Conservation (phyloP, 768 basidiomycete genomes). For the Mrakia frigida region DNA sequence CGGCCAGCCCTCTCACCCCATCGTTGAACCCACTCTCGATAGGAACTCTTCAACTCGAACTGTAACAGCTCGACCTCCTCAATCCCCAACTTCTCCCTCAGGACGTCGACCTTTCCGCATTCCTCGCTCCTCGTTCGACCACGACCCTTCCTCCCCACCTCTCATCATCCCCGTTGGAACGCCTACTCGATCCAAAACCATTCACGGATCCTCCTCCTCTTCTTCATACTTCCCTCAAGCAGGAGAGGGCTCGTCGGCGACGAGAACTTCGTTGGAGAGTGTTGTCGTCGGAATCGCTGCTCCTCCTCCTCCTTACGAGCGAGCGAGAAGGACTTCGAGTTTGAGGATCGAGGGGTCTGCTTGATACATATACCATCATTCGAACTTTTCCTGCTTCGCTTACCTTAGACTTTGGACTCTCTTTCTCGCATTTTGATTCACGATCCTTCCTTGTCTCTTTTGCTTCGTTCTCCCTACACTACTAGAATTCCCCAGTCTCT, state of each 20-base stretch:
- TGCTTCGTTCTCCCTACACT: too few relatives aligned
- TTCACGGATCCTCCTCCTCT: background rate
- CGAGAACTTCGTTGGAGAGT: background rate
- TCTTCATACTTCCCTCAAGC: background rate
- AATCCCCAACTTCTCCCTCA: background rate
- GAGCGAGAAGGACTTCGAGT: slow-evolving; percentile 7
- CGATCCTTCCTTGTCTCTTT: too few relatives aligned
- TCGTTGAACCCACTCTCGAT: background rate
- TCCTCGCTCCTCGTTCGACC: background rate
- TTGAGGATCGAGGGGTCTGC: background rate
- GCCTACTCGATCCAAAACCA: background rate
- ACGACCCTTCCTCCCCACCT: background rate
- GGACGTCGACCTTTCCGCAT: background rate
- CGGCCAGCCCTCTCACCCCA: background rate
- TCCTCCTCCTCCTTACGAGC: slow-evolving; percentile 1
- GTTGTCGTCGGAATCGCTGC: background rate
- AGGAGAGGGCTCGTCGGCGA: background rate
- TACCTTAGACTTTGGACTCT: too few relatives aligned
- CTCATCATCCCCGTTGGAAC: background rate
- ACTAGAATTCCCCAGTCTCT: too few relatives aligned
- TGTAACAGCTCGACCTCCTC: background rate
- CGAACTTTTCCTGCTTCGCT: too few relatives aligned
- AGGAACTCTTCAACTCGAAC: background rate
- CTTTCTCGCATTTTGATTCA: too few relatives aligned
- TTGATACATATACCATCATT: background rate